These are phyloP conservation scores for Pistacia atlantica DNA, from an alignment of 345 rosid species.

Conservation along the genomic window DNA sequence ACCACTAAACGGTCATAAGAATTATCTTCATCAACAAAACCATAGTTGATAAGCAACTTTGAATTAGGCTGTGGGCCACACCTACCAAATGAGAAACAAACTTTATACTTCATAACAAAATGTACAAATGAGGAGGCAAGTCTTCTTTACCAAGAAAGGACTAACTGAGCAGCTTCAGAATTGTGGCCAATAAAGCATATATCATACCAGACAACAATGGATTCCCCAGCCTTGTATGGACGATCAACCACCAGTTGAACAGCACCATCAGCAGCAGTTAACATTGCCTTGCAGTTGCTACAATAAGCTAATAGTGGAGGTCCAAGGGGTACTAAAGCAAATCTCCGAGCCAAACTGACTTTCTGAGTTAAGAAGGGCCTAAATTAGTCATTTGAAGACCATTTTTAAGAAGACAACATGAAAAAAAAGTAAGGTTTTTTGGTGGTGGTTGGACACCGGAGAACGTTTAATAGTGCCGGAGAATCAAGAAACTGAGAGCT, in stretches of 20 bases:
- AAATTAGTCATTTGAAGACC: constrained; percentile 19
- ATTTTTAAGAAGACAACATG: background rate
- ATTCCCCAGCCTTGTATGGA: constrained; percentile 82
- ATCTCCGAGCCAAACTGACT: constrained; percentile 93
- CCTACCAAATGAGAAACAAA: constrained; percentile 41
- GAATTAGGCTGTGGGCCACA: constrained; percentile 99
- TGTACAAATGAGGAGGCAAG: constrained; percentile 17
- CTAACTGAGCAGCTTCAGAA: constrained; percentile 10
- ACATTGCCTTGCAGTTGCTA: constrained; percentile 95
- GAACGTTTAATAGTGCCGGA: too few relatives aligned
- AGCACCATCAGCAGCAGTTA: constrained; percentile 78
- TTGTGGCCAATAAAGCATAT: constrained; percentile 18
- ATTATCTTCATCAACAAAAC: constrained; percentile 93
- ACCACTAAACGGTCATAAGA: constrained; percentile 73
- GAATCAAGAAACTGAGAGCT: too few relatives aligned
- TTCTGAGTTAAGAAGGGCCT: constrained; percentile 56
- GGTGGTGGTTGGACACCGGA: too few relatives aligned
- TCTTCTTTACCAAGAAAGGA: constrained; percentile 23
- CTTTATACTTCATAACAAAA: constrained; percentile 11
- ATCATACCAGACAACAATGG: constrained; percentile 83
- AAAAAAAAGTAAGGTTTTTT: background rate
- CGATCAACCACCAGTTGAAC: constrained; percentile 90
- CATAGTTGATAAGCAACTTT: constrained; percentile 89
- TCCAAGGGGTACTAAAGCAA: constrained; percentile 98
- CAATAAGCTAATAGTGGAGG: constrained; percentile 93